Evolutionary conservation across 179 eudicot genomes (phyloP), one percentile per base, ranked within the genome.

Genomic region (Beta macrorhiza): DNA sequence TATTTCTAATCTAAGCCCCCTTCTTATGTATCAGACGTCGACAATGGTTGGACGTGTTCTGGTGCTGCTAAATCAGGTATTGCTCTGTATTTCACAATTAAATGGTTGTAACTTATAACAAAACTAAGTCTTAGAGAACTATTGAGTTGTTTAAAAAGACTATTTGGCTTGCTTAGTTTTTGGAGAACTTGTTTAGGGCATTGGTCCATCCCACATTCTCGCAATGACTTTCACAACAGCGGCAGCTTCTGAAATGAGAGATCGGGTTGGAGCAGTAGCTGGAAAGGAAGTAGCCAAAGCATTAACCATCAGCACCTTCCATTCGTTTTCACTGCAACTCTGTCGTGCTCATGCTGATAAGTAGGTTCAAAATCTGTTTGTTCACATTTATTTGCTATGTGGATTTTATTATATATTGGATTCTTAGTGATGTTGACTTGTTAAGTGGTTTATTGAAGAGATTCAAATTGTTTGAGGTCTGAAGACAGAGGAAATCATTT

Each of bases 141-240:
- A 32, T 32, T 29, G 20, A 56, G 22, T 12, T 81, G 73, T 72
- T 64, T 15, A 56, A 57, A 77, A 22, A 15, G 20, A 56, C 72
- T 25, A 12, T 63, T 51, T 65, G 59, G 65, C 37, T 49, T 72
- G 67, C 82, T 71, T 29, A 55, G 49, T 70, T 78, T n/a, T 71
- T 58, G 11, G 53, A 16, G 49, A 56, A 73, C 68, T 53, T 77
- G 81, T 82, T 37, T 72, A 95, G 98, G 98, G 97, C 72, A 89
- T 95, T 83, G 84, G 79, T 83, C 90, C 99, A 80, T 89, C 97
- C 87, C 86, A 92, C 82, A 93, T 95, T 85, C 87, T 95, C 80
- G 98, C 99, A 56, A 95, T 95, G 98, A 95, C 99, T 74, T 95
- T 95, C 89, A 95, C 98, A 73, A 93, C 98, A 78, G 97, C 97